A percentile compares a stretch with the other conserved stretches of the same genome.
Conservation (phyloP, 306 rosid species). For the Castanopsis chinensis region DNA sequence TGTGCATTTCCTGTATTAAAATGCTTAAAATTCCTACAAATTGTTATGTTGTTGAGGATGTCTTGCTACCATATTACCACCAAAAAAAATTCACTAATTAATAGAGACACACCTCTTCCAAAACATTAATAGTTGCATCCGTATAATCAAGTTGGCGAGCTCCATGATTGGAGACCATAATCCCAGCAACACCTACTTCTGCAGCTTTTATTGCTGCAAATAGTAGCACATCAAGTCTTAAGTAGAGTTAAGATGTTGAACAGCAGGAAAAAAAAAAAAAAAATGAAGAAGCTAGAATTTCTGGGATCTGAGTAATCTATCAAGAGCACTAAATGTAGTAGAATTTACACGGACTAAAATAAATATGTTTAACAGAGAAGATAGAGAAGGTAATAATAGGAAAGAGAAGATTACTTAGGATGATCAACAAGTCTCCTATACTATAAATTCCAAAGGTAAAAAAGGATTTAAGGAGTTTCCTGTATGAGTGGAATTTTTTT, state of each 20-base stretch:
- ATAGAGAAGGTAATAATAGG: background rate
- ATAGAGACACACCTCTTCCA: conserved; percentile 24
- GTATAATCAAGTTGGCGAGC: conserved; percentile 37
- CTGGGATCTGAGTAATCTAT: background rate
- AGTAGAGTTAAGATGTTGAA: background rate
- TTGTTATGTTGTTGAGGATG: too few species aligned
- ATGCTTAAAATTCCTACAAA: too few species aligned
- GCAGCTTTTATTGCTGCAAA: conserved; percentile 27
- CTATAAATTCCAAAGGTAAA: background rate
- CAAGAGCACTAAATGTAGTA: background rate
- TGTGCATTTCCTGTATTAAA: too few species aligned
- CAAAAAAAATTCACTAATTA: background rate
- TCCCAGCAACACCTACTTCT: conserved; percentile 30
- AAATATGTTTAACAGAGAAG: background rate
- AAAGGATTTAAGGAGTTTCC: background rate
- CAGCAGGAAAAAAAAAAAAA: background rate
- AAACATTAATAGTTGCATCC: conserved; percentile 31
- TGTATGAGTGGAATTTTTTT: background rate
- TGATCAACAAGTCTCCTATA: background rate
- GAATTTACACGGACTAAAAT: background rate
- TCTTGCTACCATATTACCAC: background rate
- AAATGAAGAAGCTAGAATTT: background rate
- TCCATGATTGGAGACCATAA: conserved; percentile 35
- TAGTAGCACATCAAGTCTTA: background rate
- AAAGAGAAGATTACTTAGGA: background rate